Evolutionary conservation across 108 stramenopile species (phyloP).

Genomic region (Conticribra weissflogii): DNA sequence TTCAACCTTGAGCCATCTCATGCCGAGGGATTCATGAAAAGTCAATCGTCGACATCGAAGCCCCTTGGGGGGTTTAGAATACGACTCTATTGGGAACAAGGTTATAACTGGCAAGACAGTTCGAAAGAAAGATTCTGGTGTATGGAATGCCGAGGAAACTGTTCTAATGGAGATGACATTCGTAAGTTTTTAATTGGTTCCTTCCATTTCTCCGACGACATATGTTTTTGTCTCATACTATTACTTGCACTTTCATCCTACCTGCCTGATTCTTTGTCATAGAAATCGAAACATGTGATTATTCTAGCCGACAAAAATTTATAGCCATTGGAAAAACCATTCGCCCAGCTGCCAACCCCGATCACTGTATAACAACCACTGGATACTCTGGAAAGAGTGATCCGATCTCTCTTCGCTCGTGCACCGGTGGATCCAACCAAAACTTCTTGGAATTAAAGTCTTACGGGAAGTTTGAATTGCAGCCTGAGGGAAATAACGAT

Average conservation of each 20-base stretch:
- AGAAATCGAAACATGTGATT: not conserved
- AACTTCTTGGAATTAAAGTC: constrained; percentile 6
- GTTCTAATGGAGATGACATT: not conserved
- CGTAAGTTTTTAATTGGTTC: constrained; percentile 8
- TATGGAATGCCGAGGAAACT: constrained; percentile 17
- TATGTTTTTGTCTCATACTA: no score
- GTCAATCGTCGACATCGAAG: not conserved
- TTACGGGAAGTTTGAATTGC: constrained; percentile 12
- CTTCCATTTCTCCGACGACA: no score
- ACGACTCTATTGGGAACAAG: constrained; percentile 17
- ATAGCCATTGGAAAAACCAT: constrained; percentile 18
- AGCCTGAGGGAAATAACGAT: not conserved
- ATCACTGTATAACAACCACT: constrained; percentile 9
- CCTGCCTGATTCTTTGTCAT: no score
- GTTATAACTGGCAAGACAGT: constrained; percentile 18
- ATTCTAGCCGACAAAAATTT: constrained; percentile 18
- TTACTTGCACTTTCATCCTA: no score
- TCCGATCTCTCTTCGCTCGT: constrained; percentile 5
- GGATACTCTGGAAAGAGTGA: constrained; percentile 6
- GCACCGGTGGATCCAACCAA: constrained; percentile 13
- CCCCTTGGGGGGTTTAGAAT: constrained; percentile 14
- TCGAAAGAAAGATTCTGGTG: constrained; percentile 20
- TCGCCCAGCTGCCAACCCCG: constrained; percentile 13
- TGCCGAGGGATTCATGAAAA: not conserved
- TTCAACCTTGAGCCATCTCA: not conserved